phyloP scores from a whole-genome alignment of 345 rosid species.

The Carallia pectinifolia region DNA sequence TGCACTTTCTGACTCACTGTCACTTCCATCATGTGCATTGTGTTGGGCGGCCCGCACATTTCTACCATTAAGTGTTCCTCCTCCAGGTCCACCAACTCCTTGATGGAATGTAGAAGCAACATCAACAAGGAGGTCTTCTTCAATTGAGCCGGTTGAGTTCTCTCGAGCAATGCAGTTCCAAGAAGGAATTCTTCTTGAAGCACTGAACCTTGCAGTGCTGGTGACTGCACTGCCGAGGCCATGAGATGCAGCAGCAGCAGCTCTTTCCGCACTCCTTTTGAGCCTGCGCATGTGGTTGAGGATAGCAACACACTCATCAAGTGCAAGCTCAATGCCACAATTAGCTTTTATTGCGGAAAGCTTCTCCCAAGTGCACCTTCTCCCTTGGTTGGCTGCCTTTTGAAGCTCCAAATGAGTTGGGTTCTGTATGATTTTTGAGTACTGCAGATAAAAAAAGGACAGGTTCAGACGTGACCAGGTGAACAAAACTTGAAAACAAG shows the following conservation, averaged over 20 bases:
- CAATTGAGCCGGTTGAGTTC: slow-evolving; percentile 91
- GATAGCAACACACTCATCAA: slow-evolving; percentile 74
- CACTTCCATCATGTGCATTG: slow-evolving; percentile 60
- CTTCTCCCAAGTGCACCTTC: slow-evolving; percentile 92
- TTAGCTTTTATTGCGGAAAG: slow-evolving; percentile 89
- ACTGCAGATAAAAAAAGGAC: slow-evolving; percentile 28
- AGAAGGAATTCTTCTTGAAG: slow-evolving; percentile 89
- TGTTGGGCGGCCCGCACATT: slow-evolving; percentile 37
- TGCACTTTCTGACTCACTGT: slow-evolving; percentile 70
- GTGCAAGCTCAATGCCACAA: slow-evolving; percentile 79
- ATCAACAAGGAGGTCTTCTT: slow-evolving; percentile 55
- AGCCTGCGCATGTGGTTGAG: slow-evolving; percentile 83
- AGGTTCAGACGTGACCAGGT: too few relatives aligned
- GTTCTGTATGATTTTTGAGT: slow-evolving; percentile 66
- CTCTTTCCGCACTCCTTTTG: slow-evolving; percentile 83
- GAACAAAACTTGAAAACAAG: neutral
- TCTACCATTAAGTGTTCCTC: slow-evolving; percentile 40
- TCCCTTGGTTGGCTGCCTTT: slow-evolving; percentile 52
- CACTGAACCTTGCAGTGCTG: slow-evolving; percentile 56
- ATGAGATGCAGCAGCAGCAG: slow-evolving; percentile 71
- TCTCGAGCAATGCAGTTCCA: slow-evolving; percentile 96
- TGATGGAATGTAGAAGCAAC: slow-evolving; percentile 44
- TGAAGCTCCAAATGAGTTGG: slow-evolving; percentile 34
- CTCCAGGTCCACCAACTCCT: slow-evolving; percentile 41
- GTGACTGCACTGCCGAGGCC: slow-evolving; percentile 34